Conservation (phyloP, 805 yeast genomes). For the Ogataea neopini region DNA sequence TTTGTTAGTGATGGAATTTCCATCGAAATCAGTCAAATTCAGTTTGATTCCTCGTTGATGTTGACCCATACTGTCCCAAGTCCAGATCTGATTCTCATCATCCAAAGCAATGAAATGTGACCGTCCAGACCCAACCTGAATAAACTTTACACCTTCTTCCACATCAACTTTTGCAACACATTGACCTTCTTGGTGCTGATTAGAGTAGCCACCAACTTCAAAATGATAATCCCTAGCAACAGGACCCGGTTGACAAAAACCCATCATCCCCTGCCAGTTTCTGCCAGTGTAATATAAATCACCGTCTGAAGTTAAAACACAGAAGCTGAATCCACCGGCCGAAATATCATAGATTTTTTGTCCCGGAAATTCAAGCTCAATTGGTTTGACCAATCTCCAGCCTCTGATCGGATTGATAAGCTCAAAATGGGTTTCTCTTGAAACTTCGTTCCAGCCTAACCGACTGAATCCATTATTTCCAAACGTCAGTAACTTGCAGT, state of each 20-base stretch:
- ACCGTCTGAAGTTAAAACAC: constrained; percentile 57
- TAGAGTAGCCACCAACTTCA: background rate
- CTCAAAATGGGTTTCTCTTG: constrained; percentile 20
- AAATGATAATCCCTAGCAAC: constrained; percentile 31
- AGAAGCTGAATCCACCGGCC: constrained; percentile 67
- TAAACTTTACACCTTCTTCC: constrained; percentile 34
- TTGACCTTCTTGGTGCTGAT: constrained; percentile 6
- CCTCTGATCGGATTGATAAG: constrained; percentile 11
- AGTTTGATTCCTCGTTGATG: constrained; percentile 44
- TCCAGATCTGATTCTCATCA: constrained; percentile 47
- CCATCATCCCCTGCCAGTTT: constrained; percentile 40
- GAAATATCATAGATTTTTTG: constrained; percentile 46
- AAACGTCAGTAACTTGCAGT: constrained; percentile 45
- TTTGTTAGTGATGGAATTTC: constrained; percentile 2
- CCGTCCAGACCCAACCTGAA: constrained; percentile 61
- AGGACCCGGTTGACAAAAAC: constrained; percentile 42
- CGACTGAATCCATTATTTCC: constrained; percentile 52
- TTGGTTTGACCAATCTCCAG: constrained; percentile 16
- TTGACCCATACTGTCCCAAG: constrained; percentile 57
- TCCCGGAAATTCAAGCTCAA: constrained; percentile 34
- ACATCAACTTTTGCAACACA: constrained; percentile 15
- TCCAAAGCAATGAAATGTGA: constrained; percentile 64
- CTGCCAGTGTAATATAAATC: constrained; percentile 55
- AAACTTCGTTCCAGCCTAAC: constrained; percentile 38
- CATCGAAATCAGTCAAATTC: constrained; percentile 35